Percentiles rank a stretch among this genome's conserved stretches.
Evolutionary conservation across 441 rosid species (phyloP).

Genomic region (Populus hybrid): DNA sequence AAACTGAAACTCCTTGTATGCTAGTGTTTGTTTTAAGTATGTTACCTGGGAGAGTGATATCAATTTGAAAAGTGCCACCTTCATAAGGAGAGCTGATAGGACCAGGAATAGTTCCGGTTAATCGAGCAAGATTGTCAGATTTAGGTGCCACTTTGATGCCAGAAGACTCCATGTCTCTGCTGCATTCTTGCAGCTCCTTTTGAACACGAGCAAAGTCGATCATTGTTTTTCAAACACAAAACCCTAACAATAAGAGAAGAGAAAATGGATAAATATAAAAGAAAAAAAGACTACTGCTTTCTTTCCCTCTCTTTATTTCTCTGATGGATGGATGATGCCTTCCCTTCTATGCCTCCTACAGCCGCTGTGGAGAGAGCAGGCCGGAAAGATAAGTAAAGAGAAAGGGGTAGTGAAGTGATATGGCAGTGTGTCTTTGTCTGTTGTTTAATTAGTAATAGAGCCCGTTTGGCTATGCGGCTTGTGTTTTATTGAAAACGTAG

Average conservation of each 20-base stretch:
- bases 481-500: too few species aligned
- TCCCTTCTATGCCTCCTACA: neutral
- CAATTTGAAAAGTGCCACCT: conserved; percentile 90
- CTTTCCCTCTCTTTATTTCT: neutral
- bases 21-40: neutral
- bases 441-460: too few species aligned
- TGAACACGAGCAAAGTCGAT: conserved; percentile 85
- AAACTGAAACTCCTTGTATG: neutral
- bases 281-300: neutral
- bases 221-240: conserved; percentile 35
- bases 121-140: conserved; percentile 67
- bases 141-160: conserved; percentile 74
- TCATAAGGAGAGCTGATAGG: conserved; percentile 91
- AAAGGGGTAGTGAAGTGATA: neutral
- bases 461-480: too few species aligned
- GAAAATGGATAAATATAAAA: neutral
- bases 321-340: neutral
- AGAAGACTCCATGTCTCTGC: conserved; percentile 61
- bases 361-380: neutral
- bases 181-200: conserved; percentile 92
- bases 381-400: neutral
- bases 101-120: conserved; percentile 84
- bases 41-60: conserved; percentile 79
- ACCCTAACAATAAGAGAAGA: neutral
- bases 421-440: too few species aligned